Evolutionary conservation across 2,329 filamentous ascomycete genomes (phyloP), one percentile per base, ranked within the genome.

Genomic region (Aspergillus chevalieri): DNA sequence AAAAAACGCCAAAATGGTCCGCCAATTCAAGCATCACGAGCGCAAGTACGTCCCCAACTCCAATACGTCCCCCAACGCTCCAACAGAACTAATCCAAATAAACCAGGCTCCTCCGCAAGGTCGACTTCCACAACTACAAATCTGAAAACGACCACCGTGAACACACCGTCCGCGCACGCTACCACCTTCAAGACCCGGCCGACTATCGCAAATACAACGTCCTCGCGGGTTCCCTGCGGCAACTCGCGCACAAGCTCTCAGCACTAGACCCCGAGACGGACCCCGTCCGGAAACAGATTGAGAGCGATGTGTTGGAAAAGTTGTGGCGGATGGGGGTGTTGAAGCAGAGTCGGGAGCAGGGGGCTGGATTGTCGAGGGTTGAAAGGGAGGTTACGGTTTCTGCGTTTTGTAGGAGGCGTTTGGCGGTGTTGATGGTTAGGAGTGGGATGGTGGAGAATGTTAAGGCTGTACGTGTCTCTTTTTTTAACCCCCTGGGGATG

Each of bases 21-120:
- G 93, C 62, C 90, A 95, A 77, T 83, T 98, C 67, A 97, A 96
- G 75, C 83, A 95, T 74, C 92, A 96, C 74, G 93, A 98, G 83
- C 84, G 93, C 69, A 94, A 93, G 80, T 76, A 57, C 46, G 63
- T 62, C 44, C 26, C n/a, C 33, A 36, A 36, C 34, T 33, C 21
- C 47, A 28, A 17, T 30, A 17, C 42, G 17, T n/a, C 43, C 14
- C 21, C 44, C 46, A 22, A 34, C 51, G 6, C n/a, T 24, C 26
- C 8, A 10, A 47, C 34, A 24, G 45, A 38, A 38, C 47, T 51
- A 54, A 24, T 26, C 34, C 14, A 34, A 17, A 14, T 33, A 28
- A 44, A 19, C 12, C 52, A 77, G 74, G 59, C 86, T 97, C 67
- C 82, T 97, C 57, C 79, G 81, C 63, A 92, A 92, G 67, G 90